Conservation (phyloP, 1,284 basidiomycete species). For the Malassezia globosa region DNA sequence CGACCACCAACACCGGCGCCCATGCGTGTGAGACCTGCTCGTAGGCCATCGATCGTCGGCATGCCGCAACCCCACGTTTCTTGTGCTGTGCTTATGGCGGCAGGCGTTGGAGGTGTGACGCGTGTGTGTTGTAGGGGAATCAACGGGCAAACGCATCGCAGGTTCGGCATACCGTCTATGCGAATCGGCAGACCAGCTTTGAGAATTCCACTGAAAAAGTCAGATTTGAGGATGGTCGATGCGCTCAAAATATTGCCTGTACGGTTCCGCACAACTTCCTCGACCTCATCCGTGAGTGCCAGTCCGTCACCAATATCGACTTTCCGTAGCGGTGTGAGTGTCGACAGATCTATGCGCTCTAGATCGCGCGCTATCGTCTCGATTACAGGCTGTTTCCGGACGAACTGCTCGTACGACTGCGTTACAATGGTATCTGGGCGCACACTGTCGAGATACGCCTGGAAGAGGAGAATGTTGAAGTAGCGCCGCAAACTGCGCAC, state of each 20-base stretch:
- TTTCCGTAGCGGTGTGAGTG: slow-evolving; percentile 68
- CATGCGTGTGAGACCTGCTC: slow-evolving; percentile 37
- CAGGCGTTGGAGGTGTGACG: neutral
- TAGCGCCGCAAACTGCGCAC: slow-evolving; percentile 51
- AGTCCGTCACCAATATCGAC: slow-evolving; percentile 55
- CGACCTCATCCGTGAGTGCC: slow-evolving; percentile 53
- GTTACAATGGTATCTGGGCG: slow-evolving; percentile 55
- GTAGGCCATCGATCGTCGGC: slow-evolving; percentile 44
- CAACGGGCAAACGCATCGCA: slow-evolving; percentile 35
- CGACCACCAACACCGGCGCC: slow-evolving; percentile 28
- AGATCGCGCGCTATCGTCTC: slow-evolving; percentile 91
- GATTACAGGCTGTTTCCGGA: slow-evolving; percentile 57
- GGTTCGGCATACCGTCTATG: slow-evolving; percentile 44
- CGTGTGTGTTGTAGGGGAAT: slow-evolving; percentile 1
- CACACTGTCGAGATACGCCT: slow-evolving; percentile 78
- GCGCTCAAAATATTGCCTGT: slow-evolving; percentile 77
- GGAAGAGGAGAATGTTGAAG: slow-evolving; percentile 84
- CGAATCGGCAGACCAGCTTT: slow-evolving; percentile 32
- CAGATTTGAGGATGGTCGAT: slow-evolving; percentile 89
- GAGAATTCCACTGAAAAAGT: slow-evolving; percentile 61
- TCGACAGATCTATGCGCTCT: slow-evolving; percentile 63
- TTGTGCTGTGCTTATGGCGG: slow-evolving; percentile 14
- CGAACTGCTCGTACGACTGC: slow-evolving; percentile 37
- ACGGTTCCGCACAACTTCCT: slow-evolving; percentile 61
- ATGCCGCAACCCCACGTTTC: slow-evolving; percentile 45